These are phyloP conservation scores for Geotrichum reessii DNA, from an alignment of 1,139 yeast genomes.

Conservation along the genomic window DNA sequence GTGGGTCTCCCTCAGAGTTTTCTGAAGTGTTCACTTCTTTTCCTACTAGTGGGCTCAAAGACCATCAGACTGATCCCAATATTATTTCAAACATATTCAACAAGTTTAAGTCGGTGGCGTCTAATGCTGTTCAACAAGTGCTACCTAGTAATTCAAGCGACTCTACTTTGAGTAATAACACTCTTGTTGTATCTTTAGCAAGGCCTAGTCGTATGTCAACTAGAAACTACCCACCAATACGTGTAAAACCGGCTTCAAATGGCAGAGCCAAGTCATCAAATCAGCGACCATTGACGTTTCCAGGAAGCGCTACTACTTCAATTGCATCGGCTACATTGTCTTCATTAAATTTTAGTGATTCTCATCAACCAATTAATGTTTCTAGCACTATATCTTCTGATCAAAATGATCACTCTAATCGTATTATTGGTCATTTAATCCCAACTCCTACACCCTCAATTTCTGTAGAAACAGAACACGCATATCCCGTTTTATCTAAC, in stretches of 20 bases:
- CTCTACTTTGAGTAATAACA: background rate
- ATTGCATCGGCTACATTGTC: background rate
- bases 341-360: background rate
- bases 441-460: background rate
- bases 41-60: conserved; percentile 28
- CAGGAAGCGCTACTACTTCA: background rate
- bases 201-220: conserved; percentile 9
- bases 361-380: background rate
- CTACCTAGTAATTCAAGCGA: conserved; percentile 19
- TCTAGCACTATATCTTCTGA: background rate
- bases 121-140: conserved; percentile 28
- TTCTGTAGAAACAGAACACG: background rate
- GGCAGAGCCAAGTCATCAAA: background rate
- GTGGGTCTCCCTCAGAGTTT: conserved; percentile 4
- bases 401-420: background rate
- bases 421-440: background rate
- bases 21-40: conserved; percentile 26
- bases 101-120: conserved; percentile 30
- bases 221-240: background rate
- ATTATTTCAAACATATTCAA: conserved; percentile 26
- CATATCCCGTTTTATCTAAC: background rate
- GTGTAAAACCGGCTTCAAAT: background rate
- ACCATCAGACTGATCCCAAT: conserved; percentile 24
- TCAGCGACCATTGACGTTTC: background rate
- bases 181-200: conserved; percentile 1